Evolutionary conservation across 345 rosid genomes (phyloP), one percentile per base, ranked within the genome.

Genomic region (Citrus trifoliata): DNA sequence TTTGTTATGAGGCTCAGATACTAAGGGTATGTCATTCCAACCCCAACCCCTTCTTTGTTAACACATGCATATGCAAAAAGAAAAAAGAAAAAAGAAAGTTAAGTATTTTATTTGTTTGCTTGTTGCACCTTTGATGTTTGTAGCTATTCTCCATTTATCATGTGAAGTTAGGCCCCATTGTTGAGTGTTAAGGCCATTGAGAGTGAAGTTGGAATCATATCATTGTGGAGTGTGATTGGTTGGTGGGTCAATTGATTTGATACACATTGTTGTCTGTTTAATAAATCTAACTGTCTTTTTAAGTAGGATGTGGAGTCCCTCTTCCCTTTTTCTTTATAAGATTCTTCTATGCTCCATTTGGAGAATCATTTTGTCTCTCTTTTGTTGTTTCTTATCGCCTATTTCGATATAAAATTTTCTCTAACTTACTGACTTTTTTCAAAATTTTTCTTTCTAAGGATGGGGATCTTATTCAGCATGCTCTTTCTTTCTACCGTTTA

Each of bases 1-100:
- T 92, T 69, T 97, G 99, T 76, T 94, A 90, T 63, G 98, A 94
- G 78, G 97, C 99, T 81, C 99, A 94, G 86, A 87, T 97, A 82
- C 79, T 96, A 72, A 94, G 98, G 90, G 99, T 97, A 89, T 68
- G 79, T 64, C 46, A 46, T 72, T 71, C 78, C 79, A 69, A 74
- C 76, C 68, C 76, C 61, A 48, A 71, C 80, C 65, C 74, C 5
- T 53, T 64, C 33, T 46, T 13, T 74, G 60, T 75, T 16, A 64
- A 12, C 2, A 28, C 9, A 48, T 33, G 51, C 48, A 32, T 9
- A 70, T 46, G 18, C 51, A 46, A 46, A 46, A 46, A 3, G 4
- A 10, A 42, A 40, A 40, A 10, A 2, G 13, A 40, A 42, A 21
- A 6, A 38, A 19, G 14, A 27, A 6, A 55, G 21, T 18, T 40